Base-by-base conservation (phyloP, 139 green algal species). In the Micractinium conductrix region DNA sequence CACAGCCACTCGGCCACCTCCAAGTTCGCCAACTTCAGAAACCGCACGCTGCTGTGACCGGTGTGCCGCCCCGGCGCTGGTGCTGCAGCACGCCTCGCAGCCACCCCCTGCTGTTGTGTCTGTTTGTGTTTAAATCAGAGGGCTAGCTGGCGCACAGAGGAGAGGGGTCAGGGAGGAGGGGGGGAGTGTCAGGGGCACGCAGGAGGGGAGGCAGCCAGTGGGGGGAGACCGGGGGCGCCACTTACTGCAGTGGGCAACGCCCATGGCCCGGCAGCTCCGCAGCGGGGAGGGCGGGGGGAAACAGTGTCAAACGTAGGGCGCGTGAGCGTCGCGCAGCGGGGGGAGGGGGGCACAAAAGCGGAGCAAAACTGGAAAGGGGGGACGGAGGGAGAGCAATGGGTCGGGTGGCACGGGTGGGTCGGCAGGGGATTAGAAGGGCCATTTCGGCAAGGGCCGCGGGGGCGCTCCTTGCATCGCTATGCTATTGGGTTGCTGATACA, bases 1-100 rank as follows among this genome's bases (percentile, higher is more conserved):
- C 97, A 95, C 85, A 86, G 78, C 24, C 95, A 98, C 89, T 92
- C 82, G 43, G 91, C 88, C 37, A 92, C 87, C 6, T 93, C 91
- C 68, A 98, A 98, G 87, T 98, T 98, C 92, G 92, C 86, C 35
- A 95, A 95, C 79, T 96, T 96, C 81, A 81, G 88, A 17, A 92
- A 95, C 71, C 75, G 85, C 42, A 90, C 86, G 7, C 50, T 90
- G 74, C 38, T 80, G 58, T 90, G 60, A 87, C 55, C 55, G 12
- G 8, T 7, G n/a, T n/a, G n/a, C n/a, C n/a, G n/a, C 55, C 10
- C 12, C 48, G 14, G 12, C 10, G 48, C 48, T 14, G 48, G 48
- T 10, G 48, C 48, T 10, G 48, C 48, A 58, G 55, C 55, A 63
- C 21, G 55, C 55, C n/a, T n/a, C n/a, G n/a, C n/a, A n/a, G n/a